Percentiles rank a stretch among this genome's conserved stretches.
phyloP scores from a whole-genome alignment of 2,329 filamentous ascomycete species.

The Elsinoe perseae region DNA sequence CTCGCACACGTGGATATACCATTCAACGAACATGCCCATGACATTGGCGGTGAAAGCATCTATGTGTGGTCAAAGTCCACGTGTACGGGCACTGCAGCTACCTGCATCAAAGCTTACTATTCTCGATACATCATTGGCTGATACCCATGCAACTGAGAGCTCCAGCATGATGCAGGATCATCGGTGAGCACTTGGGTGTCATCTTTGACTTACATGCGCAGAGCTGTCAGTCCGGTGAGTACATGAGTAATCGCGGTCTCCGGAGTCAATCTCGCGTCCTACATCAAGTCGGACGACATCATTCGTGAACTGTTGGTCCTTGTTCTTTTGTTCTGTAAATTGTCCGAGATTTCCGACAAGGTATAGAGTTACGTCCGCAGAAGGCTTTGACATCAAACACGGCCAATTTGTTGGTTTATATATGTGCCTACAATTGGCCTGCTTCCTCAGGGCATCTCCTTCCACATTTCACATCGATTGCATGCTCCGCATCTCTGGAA shows the following conservation, averaged over 20 bases:
- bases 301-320: background rate
- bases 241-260: background rate
- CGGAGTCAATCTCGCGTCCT: background rate
- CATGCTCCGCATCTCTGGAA: too few relatives aligned
- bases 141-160: background rate
- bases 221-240: background rate
- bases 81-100: background rate
- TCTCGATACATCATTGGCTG: background rate
- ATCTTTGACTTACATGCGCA: background rate
- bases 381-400: background rate
- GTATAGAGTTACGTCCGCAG: constrained; percentile 14
- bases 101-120: constrained; percentile 1
- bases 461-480: background rate
- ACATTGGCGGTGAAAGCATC: background rate
- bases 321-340: background rate
- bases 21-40: too few relatives aligned
- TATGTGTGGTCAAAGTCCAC: too few relatives aligned
- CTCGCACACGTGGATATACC: too few relatives aligned
- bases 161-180: background rate
- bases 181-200: background rate
- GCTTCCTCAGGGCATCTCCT: background rate
- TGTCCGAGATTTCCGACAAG: constrained; percentile 8
- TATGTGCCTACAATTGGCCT: too few relatives aligned
- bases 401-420: background rate
- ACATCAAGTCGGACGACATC: background rate